phyloP scores from a whole-genome alignment of 768 basidiomycete species.

The Chlorophyllum brunneum region DNA sequence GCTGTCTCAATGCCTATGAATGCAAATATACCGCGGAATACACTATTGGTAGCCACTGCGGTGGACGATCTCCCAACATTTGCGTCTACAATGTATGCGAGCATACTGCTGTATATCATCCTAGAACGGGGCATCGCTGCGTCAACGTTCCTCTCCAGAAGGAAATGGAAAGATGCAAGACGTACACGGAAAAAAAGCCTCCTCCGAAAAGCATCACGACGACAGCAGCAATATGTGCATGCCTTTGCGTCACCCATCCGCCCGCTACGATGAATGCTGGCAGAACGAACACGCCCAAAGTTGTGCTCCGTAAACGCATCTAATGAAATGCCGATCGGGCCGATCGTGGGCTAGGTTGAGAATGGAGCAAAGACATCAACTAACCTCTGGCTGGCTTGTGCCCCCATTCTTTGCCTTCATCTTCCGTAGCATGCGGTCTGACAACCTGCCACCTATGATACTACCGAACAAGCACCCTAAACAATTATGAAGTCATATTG shows the following conservation, averaged over 20 bases:
- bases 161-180: neutral
- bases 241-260: conserved; percentile 55
- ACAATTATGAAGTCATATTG: neutral
- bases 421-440: conserved; percentile 32
- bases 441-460: conserved; percentile 35
- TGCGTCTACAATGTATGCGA: conserved; percentile 19
- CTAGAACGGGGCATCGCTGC: neutral
- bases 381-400: conserved; percentile 56
- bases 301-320: conserved; percentile 71
- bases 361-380: conserved; percentile 16
- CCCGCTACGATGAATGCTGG: conserved; percentile 6
- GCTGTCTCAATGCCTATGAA: conserved; percentile 16
- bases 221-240: conserved; percentile 59
- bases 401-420: conserved; percentile 32
- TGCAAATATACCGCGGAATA: conserved; percentile 15
- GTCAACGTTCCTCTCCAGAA: neutral
- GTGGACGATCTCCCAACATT: conserved; percentile 19
- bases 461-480: conserved; percentile 35
- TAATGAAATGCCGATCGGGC: conserved; percentile 19
- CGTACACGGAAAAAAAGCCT: conserved; percentile 74
- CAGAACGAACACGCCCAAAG: conserved; percentile 24
- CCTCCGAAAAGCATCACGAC: conserved; percentile 68
- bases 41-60: conserved; percentile 18
- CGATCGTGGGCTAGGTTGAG: neutral
- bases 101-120: conserved; percentile 16